Conservation (phyloP, 2,329 filamentous ascomycete genomes). For the Colletotrichum caudatum region DNA sequence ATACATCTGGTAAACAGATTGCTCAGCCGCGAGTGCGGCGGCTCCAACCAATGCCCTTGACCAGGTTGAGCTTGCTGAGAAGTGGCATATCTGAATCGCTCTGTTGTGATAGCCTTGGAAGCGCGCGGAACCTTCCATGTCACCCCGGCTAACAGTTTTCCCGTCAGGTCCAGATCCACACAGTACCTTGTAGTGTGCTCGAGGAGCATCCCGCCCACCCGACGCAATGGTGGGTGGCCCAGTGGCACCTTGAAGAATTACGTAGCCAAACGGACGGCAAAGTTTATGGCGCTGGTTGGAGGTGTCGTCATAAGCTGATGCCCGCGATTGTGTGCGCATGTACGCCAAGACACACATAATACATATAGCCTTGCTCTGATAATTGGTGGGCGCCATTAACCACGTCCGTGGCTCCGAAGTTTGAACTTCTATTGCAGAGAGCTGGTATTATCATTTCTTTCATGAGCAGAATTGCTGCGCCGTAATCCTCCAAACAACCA, state of each 20-base stretch:
- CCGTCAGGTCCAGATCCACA: conserved; percentile 27
- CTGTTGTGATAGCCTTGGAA: conserved; percentile 24
- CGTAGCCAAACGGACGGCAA: neutral
- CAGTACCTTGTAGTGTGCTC: neutral
- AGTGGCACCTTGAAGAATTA: neutral
- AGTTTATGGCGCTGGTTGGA: neutral
- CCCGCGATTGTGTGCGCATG: neutral
- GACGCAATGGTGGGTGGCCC: neutral
- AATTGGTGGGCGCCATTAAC: neutral
- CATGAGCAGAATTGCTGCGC: conserved; percentile 31
- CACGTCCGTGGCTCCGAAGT: neutral
- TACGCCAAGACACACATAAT: neutral
- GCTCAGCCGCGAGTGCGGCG: conserved; percentile 41
- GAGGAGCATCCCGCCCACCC: neutral
- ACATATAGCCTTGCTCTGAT: neutral
- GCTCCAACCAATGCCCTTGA: conserved; percentile 34
- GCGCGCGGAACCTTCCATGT: conserved; percentile 31
- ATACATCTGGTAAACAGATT: conserved; percentile 43
- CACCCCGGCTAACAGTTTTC: conserved; percentile 23
- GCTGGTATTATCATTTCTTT: conserved; percentile 37
- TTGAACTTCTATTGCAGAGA: conserved; percentile 2
- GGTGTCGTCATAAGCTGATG: neutral
- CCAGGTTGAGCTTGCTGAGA: conserved; percentile 42
- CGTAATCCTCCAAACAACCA: conserved; percentile 10
- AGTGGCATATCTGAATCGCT: conserved; percentile 42